These are phyloP conservation scores for Endoconidiophora laricicola DNA, from an alignment of 2,329 filamentous ascomycete genomes.

Conservation along the genomic window DNA sequence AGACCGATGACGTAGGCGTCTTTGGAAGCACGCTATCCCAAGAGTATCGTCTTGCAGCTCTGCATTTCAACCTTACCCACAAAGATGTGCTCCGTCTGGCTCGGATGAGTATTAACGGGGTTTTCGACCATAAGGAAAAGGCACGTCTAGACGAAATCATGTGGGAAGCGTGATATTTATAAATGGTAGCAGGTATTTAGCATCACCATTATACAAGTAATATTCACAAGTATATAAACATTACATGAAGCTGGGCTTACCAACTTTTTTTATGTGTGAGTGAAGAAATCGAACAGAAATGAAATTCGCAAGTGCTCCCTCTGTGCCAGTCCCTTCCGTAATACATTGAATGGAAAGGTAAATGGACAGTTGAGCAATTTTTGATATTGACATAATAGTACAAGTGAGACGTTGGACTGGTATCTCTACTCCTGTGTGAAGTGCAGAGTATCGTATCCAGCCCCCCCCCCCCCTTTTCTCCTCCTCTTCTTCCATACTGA, in stretches of 20 bases:
- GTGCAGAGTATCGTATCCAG: background rate
- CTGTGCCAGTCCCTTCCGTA: too few species aligned
- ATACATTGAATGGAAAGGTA: too few species aligned
- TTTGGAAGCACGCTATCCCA: slow-evolving; percentile 63
- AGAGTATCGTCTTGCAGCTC: slow-evolving; percentile 56
- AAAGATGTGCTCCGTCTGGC: slow-evolving; percentile 35
- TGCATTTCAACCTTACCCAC: slow-evolving; percentile 45
- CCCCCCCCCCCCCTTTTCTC: background rate
- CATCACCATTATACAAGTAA: too few species aligned
- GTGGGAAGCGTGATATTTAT: slow-evolving; percentile 21
- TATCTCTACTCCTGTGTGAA: background rate
- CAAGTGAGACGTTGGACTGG: background rate
- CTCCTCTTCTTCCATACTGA: background rate
- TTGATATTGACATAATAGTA: slow-evolving; percentile 7
- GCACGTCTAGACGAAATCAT: slow-evolving; percentile 33
- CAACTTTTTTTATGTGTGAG: background rate
- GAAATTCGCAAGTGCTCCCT: background rate
- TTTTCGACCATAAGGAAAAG: slow-evolving; percentile 49
- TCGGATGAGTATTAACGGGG: slow-evolving; percentile 43
- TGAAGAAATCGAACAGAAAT: background rate
- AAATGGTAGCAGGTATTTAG: too few species aligned
- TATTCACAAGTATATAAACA: too few species aligned
- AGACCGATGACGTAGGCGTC: slow-evolving; percentile 75
- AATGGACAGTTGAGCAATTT: background rate
- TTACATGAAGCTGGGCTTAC: too few species aligned